These are phyloP conservation scores for Kuraishia cidri DNA, from an alignment of 805 yeast species.

Conservation along the genomic window DNA sequence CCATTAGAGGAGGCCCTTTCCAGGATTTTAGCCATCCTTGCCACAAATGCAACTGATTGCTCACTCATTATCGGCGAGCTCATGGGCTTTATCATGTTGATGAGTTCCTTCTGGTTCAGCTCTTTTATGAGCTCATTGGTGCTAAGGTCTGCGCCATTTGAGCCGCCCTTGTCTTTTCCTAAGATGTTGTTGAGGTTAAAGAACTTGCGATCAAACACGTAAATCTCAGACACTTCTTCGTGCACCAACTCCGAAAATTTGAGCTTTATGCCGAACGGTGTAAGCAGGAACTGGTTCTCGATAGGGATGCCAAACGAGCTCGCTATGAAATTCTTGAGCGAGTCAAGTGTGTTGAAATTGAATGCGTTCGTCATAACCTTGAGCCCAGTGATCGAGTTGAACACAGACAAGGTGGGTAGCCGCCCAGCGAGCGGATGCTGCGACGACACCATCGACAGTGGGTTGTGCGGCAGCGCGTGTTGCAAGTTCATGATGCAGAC, in stretches of 20 bases:
- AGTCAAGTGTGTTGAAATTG: conserved; percentile 29
- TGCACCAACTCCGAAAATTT: conserved; percentile 37
- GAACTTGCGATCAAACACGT: conserved; percentile 53
- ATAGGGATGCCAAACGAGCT: conserved; percentile 29
- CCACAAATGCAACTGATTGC: conserved; percentile 12
- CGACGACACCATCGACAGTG: conserved; percentile 3
- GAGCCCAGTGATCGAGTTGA: conserved; percentile 37
- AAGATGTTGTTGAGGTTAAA: conserved; percentile 22
- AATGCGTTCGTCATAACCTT: conserved; percentile 23
- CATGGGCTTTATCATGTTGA: conserved; percentile 22
- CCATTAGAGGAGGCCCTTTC: conserved; percentile 5
- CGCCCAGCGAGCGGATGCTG: conserved; percentile 2
- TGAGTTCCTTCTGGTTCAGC: conserved; percentile 16
- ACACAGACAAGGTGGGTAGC: conserved; percentile 14
- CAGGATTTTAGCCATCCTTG: conserved; percentile 5
- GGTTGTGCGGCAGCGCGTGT: too few species aligned
- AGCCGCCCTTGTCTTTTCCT: neutral
- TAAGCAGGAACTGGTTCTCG: conserved; percentile 38
- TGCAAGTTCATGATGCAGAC: too few species aligned
- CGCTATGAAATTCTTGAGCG: conserved; percentile 29
- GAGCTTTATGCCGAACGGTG: conserved; percentile 59
- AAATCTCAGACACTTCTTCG: conserved; percentile 45
- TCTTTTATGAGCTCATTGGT: conserved; percentile 2
- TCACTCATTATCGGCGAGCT: conserved; percentile 18
- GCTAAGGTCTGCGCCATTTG: neutral